A percentile compares a stretch with the other conserved stretches of the same genome.
These are phyloP conservation scores for Suhomyces prunicola DNA, from an alignment of 805 yeast genomes.

Conservation along the genomic window DNA sequence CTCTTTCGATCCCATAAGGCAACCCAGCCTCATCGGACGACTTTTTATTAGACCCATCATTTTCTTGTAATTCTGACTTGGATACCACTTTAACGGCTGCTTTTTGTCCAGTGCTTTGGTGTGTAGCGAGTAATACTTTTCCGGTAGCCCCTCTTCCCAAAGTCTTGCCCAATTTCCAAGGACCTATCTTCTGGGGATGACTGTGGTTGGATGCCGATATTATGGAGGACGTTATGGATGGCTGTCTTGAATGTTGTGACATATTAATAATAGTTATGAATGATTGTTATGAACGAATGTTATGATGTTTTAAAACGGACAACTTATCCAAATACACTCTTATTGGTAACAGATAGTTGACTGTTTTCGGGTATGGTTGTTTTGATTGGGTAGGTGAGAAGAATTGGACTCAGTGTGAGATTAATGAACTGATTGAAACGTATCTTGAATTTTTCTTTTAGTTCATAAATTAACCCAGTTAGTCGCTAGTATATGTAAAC, in stretches of 20 bases:
- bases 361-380: neutral
- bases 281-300: neutral
- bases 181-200: constrained; percentile 62
- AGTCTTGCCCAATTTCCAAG: constrained; percentile 79
- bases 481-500: constrained; percentile 1
- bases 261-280: neutral
- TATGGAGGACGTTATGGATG: constrained; percentile 56
- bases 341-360: neutral
- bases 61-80: constrained; percentile 49
- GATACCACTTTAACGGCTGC: constrained; percentile 85
- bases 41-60: constrained; percentile 20
- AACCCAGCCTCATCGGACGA: constrained; percentile 55
- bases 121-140: constrained; percentile 71
- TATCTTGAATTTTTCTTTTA: neutral
- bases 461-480: neutral
- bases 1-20: constrained; percentile 96
- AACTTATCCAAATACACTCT: neutral
- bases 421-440: neutral
- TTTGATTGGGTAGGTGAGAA: neutral
- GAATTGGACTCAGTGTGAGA: neutral
- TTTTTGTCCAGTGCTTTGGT: constrained; percentile 63
- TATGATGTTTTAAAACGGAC: neutral
- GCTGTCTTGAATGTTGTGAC: constrained; percentile 52
- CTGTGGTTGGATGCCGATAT: constrained; percentile 43
- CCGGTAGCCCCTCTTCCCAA: constrained; percentile 84